Base-by-base conservation (phyloP, 257 asterid genomes). In the Nicotiana noctiflora region DNA sequence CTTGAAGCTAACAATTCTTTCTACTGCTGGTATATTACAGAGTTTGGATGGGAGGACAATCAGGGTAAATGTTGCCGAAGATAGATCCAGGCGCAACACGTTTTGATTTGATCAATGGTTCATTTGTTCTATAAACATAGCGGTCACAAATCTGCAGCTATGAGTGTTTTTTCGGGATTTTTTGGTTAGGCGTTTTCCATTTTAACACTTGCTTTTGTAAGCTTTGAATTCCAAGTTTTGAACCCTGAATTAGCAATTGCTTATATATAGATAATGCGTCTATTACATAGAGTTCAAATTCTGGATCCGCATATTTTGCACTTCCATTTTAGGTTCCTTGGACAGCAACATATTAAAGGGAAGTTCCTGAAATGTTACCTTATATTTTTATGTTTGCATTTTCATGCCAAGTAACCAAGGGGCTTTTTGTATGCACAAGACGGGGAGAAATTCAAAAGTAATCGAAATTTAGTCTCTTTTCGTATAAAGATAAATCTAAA, bases 31-130 rank as follows among this genome's bases (percentile, higher is more conserved):
- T 68, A 66, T 63, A n/a, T 75, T 87, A 83, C 95, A 93, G 98
- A 84, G 81, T 87, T 65, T 93, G 88, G 97, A 90, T 9, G 98
- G 97, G 31, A 86, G 98, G 79, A 82, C 93, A 2, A 88, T 93
- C 77, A 89, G 93, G 67, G 98, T 93, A 66, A 93, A 87, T 82
- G 93, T 86, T 84, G 98, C 98, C 0, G 93, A 89, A 86, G 92
- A 87, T 82, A 88, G 88, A 64, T 92, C 97, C 8, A 84, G 91
- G 68, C 95, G 95, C 51, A 63, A 49, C 76, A 2, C 51, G n/a
- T 89, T 85, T 49, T 74, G 61, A 46, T 72, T 74, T 49, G 61
- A 49, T 72, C 40, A 4, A 6, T 12, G 10, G 29, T 49, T 46
- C 23, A 23, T 49, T 72, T 49, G 62, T 74, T 74, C 1, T 4